Evolutionary conservation across 139 green algal species (phyloP), one percentile per base, ranked within the genome.

Genomic region (Yamagishiella unicocca): DNA sequence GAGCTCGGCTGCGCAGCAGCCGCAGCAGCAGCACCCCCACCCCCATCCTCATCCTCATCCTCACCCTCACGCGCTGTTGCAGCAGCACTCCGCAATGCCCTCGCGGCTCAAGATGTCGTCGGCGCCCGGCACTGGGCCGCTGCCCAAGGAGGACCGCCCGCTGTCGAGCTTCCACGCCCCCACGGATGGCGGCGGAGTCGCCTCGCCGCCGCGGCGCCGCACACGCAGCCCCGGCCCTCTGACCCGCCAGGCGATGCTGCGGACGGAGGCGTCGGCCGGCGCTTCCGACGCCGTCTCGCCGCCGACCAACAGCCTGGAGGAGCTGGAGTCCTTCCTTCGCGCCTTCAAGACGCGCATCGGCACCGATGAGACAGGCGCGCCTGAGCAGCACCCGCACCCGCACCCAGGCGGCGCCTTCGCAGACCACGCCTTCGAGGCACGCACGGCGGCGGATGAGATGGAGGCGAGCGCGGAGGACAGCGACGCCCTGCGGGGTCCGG

Each of bases 341-440:
- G 79, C 61, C 40, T 75, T 85, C 79, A 75, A 70, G 79, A 43
- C 61, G 17, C 79, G 79, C 27, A 72, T 85, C n/a, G 55, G 46
- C 2, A 46, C 54, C 8, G 55, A 84, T 35, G 75, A 53, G 22
- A 45, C 37, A 12, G 66, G 66, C 7, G 37, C n/a, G n/a, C n/a
- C n/a, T n/a, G n/a, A n/a, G n/a, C n/a, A n/a, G n/a, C n/a, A n/a
- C n/a, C n/a, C n/a, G n/a, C n/a, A n/a, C n/a, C n/a, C n/a, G n/a
- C n/a, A n/a, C n/a, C n/a, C n/a, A n/a, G n/a, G n/a, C n/a, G n/a
- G n/a, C n/a, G n/a, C n/a, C n/a, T n/a, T n/a, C n/a, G n/a, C n/a
- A n/a, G n/a, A n/a, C n/a, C n/a, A n/a, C n/a, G n/a, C n/a, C n/a
- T n/a, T n/a, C n/a, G n/a, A n/a, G n/a, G n/a, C n/a, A n/a, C n/a